Conservation (phyloP, 2,329 filamentous ascomycete species). For the Aphanocladium album region DNA sequence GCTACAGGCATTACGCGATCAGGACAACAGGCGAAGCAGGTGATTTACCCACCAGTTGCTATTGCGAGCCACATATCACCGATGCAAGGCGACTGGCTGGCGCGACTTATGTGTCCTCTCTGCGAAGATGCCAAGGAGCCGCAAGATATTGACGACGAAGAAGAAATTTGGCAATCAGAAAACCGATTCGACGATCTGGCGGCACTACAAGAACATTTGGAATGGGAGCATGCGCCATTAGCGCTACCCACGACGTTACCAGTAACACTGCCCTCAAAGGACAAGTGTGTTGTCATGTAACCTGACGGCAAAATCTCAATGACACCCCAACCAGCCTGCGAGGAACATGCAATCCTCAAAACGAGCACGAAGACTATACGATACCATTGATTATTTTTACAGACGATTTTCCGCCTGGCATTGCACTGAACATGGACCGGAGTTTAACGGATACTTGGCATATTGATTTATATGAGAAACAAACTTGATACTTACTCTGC, state of each 20-base stretch:
- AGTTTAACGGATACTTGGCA: background rate
- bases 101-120: slow-evolving; percentile 48
- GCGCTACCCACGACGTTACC: slow-evolving; percentile 33
- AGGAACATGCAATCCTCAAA: background rate
- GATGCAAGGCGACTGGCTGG: slow-evolving; percentile 45
- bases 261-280: slow-evolving; percentile 26
- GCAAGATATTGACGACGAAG: slow-evolving; percentile 43
- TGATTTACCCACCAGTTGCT: slow-evolving; percentile 53
- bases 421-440: background rate
- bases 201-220: slow-evolving; percentile 49
- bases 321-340: background rate
- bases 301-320: background rate
- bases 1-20: slow-evolving; percentile 39
- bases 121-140: slow-evolving; percentile 49
- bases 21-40: slow-evolving; percentile 40
- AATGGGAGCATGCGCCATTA: slow-evolving; percentile 48
- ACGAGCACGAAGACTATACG: background rate
- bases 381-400: background rate
- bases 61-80: slow-evolving; percentile 54
- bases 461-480: slow-evolving; percentile 1
- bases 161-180: slow-evolving; percentile 43
- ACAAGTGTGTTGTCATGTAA: slow-evolving; percentile 45
- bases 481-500: background rate
- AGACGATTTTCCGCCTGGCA: background rate
- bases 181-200: slow-evolving; percentile 47